phyloP scores from a whole-genome alignment of 2,329 filamentous ascomycete species.

The Neonectria sp. region DNA sequence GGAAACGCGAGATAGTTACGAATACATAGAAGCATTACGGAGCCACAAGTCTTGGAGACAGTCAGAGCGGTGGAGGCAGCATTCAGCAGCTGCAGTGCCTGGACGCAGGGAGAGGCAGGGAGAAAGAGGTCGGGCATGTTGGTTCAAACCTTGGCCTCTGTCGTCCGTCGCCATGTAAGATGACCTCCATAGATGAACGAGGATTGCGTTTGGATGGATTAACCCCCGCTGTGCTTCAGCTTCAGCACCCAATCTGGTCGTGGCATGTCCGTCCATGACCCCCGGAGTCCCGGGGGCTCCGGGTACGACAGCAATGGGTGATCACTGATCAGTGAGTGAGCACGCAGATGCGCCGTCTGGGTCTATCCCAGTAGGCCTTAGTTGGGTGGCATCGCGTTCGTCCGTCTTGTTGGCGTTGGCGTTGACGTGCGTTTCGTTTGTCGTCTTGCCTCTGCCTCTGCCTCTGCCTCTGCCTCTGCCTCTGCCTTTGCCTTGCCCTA shows the following conservation, averaged over 20 bases:
- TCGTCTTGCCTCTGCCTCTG: background rate
- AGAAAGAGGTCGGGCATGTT: constrained; percentile 28
- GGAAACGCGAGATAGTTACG: background rate
- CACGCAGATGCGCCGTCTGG: constrained; percentile 6
- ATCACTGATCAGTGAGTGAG: background rate
- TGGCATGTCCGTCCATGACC: background rate
- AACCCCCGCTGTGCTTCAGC: constrained; percentile 33
- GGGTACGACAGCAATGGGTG: constrained; percentile 4
- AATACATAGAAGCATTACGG: background rate
- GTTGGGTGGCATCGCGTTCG: constrained; percentile 2
- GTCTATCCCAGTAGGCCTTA: constrained; percentile 11
- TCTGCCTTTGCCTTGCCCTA: constrained; percentile 1
- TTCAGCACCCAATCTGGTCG: constrained; percentile 6
- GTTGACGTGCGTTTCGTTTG: constrained; percentile 1
- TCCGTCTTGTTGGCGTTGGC: constrained; percentile 1
- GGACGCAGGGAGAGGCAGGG: background rate
- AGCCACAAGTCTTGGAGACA: background rate
- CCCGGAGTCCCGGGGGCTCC: constrained; percentile 24
- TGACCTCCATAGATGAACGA: constrained; percentile 13
- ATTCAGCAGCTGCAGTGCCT: background rate
- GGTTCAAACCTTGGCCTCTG: constrained; percentile 16
- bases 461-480: background rate
- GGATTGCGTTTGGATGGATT: constrained; percentile 19
- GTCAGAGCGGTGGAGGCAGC: background rate
- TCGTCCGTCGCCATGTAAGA: constrained; percentile 10